Evolutionary conservation across 1,284 basidiomycete genomes (phyloP), one percentile per base, ranked within the genome.

Genomic region (Sutorius eximius): DNA sequence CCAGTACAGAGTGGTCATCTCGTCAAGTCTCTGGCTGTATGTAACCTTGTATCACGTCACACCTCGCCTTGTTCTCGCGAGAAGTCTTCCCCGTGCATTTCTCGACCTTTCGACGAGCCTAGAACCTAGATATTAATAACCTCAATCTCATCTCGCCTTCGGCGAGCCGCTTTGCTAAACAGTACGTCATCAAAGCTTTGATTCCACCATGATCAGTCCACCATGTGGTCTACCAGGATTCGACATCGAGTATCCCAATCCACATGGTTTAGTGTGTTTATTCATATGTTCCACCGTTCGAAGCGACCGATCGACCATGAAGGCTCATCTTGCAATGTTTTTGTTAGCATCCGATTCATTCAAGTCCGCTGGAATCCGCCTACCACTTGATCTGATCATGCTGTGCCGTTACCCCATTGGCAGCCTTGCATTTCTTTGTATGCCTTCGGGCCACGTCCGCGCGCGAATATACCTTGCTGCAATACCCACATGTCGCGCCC

Each of bases 391-490:
- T 42, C 22, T 46, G 34, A 40, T 61, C 53, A 9, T 33, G 24
- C 45, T 41, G 40, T 20, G 37, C 48, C 34, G 16, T 29, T 18
- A 13, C 45, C 44, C 45, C 58, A 10, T 66, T 69, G 12, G 61
- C 55, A 24, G 27, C 54, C 51, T 70, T 68, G 51, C 65, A 71
- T 44, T 67, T 69, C 44, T 52, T 67, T 5, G 57, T 38, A 36
- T 71, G 67, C 41, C 66, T 68, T 34, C 55, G 51, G 3, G 68
- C 66, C 11, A 68, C 69, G 42, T 67, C 65, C n/a, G 43, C 50
- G 6, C 69, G 61, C 37, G 67, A 71, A 45, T 68, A 68, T 32
- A 58, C 43, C 53, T 69, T 67, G 47, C 52, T 58, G 22, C 69
- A 71, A 46, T 57, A 55, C 22, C 43, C 56, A 56, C 65, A 70